Conservation (phyloP, 2,329 filamentous ascomycete genomes). For the Calycina herbarum region DNA sequence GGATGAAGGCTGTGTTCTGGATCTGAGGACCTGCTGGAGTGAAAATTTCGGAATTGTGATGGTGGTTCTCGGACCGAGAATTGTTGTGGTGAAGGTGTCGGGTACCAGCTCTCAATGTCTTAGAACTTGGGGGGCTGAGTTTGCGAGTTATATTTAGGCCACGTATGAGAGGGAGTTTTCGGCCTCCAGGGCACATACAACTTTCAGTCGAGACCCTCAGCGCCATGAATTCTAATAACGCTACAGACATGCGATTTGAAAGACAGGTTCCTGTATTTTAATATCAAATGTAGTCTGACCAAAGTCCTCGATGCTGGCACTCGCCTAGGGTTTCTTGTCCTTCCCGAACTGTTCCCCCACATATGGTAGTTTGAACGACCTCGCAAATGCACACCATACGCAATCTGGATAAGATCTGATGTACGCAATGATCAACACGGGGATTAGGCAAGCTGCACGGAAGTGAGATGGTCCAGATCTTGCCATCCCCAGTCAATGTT, state of each 20-base stretch:
- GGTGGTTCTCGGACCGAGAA: conserved; percentile 1
- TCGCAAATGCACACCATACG: background rate
- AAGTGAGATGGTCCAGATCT: conserved; percentile 5
- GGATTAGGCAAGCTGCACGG: conserved; percentile 1
- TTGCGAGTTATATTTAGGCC: background rate
- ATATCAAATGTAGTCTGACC: too few species aligned
- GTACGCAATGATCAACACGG: conserved; percentile 7
- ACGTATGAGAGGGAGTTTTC: background rate
- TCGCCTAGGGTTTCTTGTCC: background rate
- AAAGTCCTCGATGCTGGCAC: background rate
- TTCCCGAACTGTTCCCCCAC: background rate
- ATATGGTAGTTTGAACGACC: background rate
- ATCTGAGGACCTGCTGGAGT: background rate
- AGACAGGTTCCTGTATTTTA: background rate
- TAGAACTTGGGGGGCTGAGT: too few species aligned
- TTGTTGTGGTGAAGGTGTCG: background rate
- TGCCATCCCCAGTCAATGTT: conserved; percentile 1
- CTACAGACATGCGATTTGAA: background rate
- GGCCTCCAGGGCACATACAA: background rate
- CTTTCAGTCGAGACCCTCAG: background rate
- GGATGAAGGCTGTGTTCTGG: background rate
- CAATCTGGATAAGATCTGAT: conserved; percentile 4
- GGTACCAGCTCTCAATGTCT: background rate
- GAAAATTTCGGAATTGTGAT: background rate
- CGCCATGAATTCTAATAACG: background rate